phyloP scores from a whole-genome alignment of 306 rosid genomes.

The Quercus ilex region DNA sequence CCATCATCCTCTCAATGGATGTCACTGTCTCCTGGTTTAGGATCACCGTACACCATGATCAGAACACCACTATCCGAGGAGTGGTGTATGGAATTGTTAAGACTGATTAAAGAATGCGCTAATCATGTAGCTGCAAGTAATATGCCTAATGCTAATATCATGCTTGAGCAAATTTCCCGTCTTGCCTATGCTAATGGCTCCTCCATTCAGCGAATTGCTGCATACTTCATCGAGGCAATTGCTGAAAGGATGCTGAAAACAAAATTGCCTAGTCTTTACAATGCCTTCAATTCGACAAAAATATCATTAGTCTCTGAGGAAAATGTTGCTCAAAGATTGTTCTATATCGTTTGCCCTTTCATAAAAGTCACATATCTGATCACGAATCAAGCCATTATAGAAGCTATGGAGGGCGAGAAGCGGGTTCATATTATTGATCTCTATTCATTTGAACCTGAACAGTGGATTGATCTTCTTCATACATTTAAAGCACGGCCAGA shows the following conservation, averaged over 20 bases:
- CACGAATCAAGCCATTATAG: slow-evolving; percentile 77
- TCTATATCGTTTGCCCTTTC: slow-evolving; percentile 78
- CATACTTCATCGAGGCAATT: slow-evolving; percentile 72
- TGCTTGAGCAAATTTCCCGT: slow-evolving; percentile 61
- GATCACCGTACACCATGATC: slow-evolving; percentile 62
- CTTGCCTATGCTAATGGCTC: slow-evolving; percentile 69
- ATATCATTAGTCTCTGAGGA: slow-evolving; percentile 46
- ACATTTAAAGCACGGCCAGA: slow-evolving; percentile 55
- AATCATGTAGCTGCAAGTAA: slow-evolving; percentile 65
- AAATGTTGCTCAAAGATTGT: slow-evolving; percentile 46
- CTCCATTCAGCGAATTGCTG: slow-evolving; percentile 63
- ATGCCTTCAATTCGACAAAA: slow-evolving; percentile 62
- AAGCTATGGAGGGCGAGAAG: slow-evolving; percentile 73
- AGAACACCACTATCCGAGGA: slow-evolving; percentile 53
- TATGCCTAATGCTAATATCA: slow-evolving; percentile 65
- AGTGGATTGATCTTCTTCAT: slow-evolving; percentile 68
- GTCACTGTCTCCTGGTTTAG: slow-evolving; percentile 37
- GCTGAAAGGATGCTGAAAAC: slow-evolving; percentile 52
- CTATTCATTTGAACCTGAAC: slow-evolving; percentile 72
- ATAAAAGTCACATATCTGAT: slow-evolving; percentile 62
- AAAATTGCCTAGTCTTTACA: slow-evolving; percentile 62
- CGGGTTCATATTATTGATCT: slow-evolving; percentile 80
- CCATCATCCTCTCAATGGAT: slow-evolving; percentile 35
- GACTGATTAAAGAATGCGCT: slow-evolving; percentile 55
- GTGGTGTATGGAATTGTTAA: slow-evolving; percentile 47